Base-by-base conservation (phyloP, 805 yeast species). In the Ogataea paraovalis region DNA sequence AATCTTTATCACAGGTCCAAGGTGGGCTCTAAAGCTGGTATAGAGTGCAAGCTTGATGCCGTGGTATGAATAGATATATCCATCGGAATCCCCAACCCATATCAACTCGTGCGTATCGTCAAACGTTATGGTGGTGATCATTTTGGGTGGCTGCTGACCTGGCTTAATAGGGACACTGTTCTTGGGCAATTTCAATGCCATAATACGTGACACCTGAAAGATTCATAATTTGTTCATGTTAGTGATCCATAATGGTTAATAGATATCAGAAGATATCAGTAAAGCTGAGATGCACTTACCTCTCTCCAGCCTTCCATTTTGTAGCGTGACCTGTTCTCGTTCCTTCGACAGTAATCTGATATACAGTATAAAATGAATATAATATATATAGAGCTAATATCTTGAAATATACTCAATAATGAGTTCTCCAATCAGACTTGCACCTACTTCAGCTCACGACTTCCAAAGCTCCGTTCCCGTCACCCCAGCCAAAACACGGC, bases 1-100 rank as follows among this genome's bases (percentile, higher is more conserved):
- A 12, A 85, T 63, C 57, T 80, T 83, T 19, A 67, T 60, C 1
- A 84, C 77, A 0, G 81, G 70, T 0, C 70, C 58, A 3, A 65
- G 59, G 44, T 81, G 85, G 0, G 80, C 84, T 19, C 68, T 64
- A 48, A 78, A 79, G 28, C 85, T 68, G 3, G 84, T 75, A 58
- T 85, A 87, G 2, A 83, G 75, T 4, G 70, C 67, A 42, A 83
- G 65, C 10, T 71, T 68, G 10, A 74, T 71, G 12, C 78, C 82
- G 25, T 67, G 69, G 46, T 56, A 73, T 2, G 76, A 69, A 3
- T 71, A 65, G 0, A 74, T 58, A 39, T 72, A 65, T 3, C 91
- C 87, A 34, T 70, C 73, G 1, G 79, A 64, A 61, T 87, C 94
- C 16, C 96, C 96, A 1, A 83, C 74, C 98, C 98, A 92, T 2